These are phyloP conservation scores for Sporormia fimetaria DNA, from an alignment of 495 filamentous ascomycete genomes.

Conservation along the genomic window DNA sequence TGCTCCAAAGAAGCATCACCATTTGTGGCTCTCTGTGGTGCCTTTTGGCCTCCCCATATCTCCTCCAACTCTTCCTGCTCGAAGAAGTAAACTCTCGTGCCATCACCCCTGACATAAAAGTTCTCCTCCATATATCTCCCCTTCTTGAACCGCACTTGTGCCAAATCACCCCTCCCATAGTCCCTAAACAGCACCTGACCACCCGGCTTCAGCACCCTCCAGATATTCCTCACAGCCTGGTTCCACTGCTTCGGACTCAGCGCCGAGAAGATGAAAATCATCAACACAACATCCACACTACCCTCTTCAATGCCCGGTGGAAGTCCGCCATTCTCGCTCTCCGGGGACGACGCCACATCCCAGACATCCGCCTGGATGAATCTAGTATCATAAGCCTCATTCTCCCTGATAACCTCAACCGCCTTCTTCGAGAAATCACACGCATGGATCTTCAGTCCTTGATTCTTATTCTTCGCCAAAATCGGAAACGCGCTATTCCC, in stretches of 20 bases:
- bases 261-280: conserved; percentile 96
- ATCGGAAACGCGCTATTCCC: conserved; percentile 95
- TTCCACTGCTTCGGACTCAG: conserved; percentile 76
- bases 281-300: conserved; percentile 76
- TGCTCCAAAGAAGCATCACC: conserved; percentile 14
- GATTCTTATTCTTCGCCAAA: conserved; percentile 67
- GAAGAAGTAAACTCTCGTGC: conserved; percentile 96
- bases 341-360: conserved; percentile 59
- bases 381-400: conserved; percentile 52
- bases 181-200: conserved; percentile 87
- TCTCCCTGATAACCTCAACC: conserved; percentile 72
- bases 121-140: conserved; percentile 86
- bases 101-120: conserved; percentile 91
- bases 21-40: conserved; percentile 12
- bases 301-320: conserved; percentile 65
- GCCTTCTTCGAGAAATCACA: conserved; percentile 90
- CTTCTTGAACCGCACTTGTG: conserved; percentile 94
- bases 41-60: conserved; percentile 55
- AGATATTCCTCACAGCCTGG: conserved; percentile 69
- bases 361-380: conserved; percentile 79
- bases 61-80: conserved; percentile 66
- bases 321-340: conserved; percentile 31
- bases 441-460: conserved; percentile 66
- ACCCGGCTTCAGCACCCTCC: conserved; percentile 71
- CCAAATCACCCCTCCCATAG: conserved; percentile 88